Conservation (phyloP, 2,329 filamentous ascomycete genomes). For the Colletotrichum sojae region DNA sequence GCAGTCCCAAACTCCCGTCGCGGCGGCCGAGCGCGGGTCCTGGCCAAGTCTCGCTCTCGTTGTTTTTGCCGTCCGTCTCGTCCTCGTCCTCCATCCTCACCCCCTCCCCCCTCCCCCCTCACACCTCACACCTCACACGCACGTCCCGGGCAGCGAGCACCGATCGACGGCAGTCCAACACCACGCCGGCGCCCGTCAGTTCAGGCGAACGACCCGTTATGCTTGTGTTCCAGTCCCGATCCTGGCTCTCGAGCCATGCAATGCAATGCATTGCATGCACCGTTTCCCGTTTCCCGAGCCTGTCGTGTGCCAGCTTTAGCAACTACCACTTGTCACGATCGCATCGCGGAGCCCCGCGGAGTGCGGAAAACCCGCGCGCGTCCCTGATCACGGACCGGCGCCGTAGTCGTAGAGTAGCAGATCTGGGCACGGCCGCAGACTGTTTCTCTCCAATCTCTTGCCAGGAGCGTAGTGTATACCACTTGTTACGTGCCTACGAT, state of each 20-base stretch:
- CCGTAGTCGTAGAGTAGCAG: no score
- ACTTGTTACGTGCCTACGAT: background rate
- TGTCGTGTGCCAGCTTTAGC: background rate
- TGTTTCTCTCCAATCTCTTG: background rate
- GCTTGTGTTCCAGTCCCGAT: no score
- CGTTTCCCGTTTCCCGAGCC: background rate
- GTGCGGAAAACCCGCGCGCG: slow-evolving; percentile 19
- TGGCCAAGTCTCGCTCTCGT: background rate
- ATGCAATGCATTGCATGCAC: no score
- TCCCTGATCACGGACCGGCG: background rate
- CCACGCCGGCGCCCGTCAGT: no score
- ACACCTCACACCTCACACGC: no score
- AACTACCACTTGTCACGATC: slow-evolving; percentile 1
- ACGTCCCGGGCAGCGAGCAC: no score
- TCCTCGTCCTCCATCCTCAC: background rate
- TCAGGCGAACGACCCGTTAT: no score
- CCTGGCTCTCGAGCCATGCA: no score
- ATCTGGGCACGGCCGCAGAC: background rate
- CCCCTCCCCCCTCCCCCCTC: no score
- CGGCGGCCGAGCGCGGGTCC: background rate
- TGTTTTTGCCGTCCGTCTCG: slow-evolving; percentile 19
- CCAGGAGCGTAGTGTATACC: no score
- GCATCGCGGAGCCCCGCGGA: slow-evolving; percentile 32
- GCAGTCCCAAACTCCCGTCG: slow-evolving; percentile 7
- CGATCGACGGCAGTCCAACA: no score